Base-by-base conservation (phyloP, 805 yeast genomes). In the Saturnispora kantuleensis region DNA sequence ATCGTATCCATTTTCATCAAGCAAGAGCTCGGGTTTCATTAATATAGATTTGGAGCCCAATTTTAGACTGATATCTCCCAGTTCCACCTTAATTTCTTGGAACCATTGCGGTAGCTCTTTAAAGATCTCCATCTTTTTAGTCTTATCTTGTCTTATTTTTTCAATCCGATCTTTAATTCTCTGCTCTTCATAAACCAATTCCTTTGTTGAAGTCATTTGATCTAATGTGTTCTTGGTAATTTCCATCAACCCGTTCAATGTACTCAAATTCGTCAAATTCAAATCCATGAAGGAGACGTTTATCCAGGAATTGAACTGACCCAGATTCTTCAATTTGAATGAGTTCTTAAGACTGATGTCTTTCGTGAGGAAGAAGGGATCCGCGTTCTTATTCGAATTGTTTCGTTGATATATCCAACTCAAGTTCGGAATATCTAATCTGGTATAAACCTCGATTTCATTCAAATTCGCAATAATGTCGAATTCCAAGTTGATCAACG, bases 71-170 rank as follows among this genome's bases (percentile, higher is more conserved):
- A 51, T 41, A 13, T 48, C 42, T 6, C 37, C 36, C 2, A 54
- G 3, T 10, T 46, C 42, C 4, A 69, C 12, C 13, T 52, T 56
- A 6, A 60, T 12, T 6, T 50, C 53, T 33, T 58, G 58, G 21
- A 70, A 58, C 59, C 65, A 62, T 1, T 36, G 28, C 3, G 73
- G 73, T 16, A 68, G 43, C 6, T 59, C 52, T 10, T 49, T 43
- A 55, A 69, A 52, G 45, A 50, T 5, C 50, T 39, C 2, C 35
- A 50, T 36, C 44, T 53, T 8, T 51, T 56, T 31, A 5, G 30
- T 30, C 9, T 15, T 21, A 9, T 15, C 35, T n/a, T 10, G 13
- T 13, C 21, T 13, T n/a, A 31, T 17, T 3, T 21, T 16, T 12
- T 39, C 28, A 11, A 32, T 13, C 31, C 21, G 38, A 13, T 12